Percentiles rank a stretch among this genome's conserved stretches.
These are phyloP conservation scores for Amborella trichopoda DNA, from an alignment of 164 flowering plant genomes.

Conservation along the genomic window DNA sequence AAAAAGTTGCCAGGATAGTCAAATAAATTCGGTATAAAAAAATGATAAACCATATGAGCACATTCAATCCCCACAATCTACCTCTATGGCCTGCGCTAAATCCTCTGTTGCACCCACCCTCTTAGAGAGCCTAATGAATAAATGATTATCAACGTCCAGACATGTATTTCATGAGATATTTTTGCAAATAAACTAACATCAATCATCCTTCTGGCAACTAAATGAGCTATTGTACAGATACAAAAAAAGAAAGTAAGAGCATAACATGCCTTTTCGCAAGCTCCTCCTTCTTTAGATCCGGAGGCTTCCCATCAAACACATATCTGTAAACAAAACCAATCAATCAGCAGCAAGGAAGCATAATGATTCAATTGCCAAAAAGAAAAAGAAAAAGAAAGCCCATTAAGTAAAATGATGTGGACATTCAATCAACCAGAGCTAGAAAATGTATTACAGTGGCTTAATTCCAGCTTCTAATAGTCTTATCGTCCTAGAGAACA, in stretches of 20 bases:
- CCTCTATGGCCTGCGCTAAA: conserved; percentile 70
- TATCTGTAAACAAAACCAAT: conserved; percentile 31
- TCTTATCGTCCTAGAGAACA: conserved; percentile 84
- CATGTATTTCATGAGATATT: neutral
- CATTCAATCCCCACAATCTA: conserved; percentile 8
- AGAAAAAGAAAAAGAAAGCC: neutral
- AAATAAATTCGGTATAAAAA: neutral
- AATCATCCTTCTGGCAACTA: too few species aligned
- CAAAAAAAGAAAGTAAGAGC: too few species aligned
- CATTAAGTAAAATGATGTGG: too few species aligned
- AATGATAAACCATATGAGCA: neutral
- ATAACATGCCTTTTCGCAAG: conserved; percentile 94
- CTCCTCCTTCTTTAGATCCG: conserved; percentile 86
- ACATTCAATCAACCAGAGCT: too few species aligned
- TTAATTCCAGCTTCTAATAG: conserved; percentile 92
- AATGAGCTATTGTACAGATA: too few species aligned
- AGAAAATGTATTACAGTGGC: conserved; percentile 57
- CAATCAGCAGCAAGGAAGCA: neutral
- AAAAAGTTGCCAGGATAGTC: too few species aligned
- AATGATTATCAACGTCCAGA: too few species aligned
- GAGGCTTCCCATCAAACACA: conserved; percentile 94
- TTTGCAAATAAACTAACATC: too few species aligned
- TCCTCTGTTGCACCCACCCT: conserved; percentile 81
- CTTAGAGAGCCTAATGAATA: conserved; percentile 57
- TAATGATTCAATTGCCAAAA: conserved; percentile 3